Evolutionary conservation across 257 asterid genomes (phyloP).

Genomic region (Paulownia fortunei): DNA sequence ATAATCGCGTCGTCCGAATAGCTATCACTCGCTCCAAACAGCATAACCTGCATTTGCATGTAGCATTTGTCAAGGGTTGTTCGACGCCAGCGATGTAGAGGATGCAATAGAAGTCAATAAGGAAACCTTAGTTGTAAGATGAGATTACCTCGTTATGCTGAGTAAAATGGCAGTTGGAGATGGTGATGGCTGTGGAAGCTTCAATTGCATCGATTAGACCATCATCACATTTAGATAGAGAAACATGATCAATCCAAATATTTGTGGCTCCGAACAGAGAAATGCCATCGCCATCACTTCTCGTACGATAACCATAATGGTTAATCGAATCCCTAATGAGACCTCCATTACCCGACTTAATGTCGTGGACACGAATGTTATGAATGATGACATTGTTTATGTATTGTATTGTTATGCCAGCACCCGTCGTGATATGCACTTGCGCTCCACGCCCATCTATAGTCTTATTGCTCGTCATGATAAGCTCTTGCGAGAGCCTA

Average conservation of each 20-base stretch:
- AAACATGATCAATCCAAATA: slow-evolving; percentile 70
- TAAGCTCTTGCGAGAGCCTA: slow-evolving; percentile 51
- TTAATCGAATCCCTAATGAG: slow-evolving; percentile 48
- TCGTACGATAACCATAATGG: slow-evolving; percentile 49
- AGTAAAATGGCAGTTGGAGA: slow-evolving; percentile 66
- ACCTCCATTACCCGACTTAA: slow-evolving; percentile 52
- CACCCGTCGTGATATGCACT: slow-evolving; percentile 55
- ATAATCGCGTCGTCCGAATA: slow-evolving; percentile 46
- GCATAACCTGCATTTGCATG: slow-evolving; percentile 48
- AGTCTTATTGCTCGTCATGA: slow-evolving; percentile 63
- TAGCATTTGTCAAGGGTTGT: background rate
- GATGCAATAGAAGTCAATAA: background rate
- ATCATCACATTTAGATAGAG: slow-evolving; percentile 54
- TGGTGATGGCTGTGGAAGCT: slow-evolving; percentile 68
- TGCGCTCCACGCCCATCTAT: slow-evolving; percentile 71
- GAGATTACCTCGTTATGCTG: slow-evolving; percentile 55
- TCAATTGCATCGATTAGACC: slow-evolving; percentile 65
- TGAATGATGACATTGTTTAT: slow-evolving; percentile 55
- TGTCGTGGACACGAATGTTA: slow-evolving; percentile 51
- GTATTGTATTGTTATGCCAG: slow-evolving; percentile 59
- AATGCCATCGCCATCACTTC: slow-evolving; percentile 66
- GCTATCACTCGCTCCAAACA: slow-evolving; percentile 63
- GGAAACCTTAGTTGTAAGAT: background rate
- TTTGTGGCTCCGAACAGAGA: slow-evolving; percentile 54
- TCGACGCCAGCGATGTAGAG: background rate